These are phyloP conservation scores for Globisporangium polare DNA, from an alignment of 352 stramenopile genomes.

Conservation along the genomic window DNA sequence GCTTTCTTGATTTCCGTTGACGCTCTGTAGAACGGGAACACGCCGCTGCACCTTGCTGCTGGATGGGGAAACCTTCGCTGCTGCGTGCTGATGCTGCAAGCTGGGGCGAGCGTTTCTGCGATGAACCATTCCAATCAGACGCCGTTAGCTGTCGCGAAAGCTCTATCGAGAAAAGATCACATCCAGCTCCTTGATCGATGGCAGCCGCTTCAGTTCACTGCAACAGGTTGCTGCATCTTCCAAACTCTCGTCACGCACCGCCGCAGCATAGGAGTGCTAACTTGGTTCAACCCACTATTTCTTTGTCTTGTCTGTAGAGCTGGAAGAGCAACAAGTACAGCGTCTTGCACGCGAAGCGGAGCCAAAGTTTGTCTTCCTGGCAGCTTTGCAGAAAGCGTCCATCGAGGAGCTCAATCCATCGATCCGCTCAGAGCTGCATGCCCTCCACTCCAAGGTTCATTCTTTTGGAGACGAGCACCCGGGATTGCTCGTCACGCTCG, in stretches of 20 bases:
- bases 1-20: not conserved
- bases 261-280: not conserved
- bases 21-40: conserved; percentile 52
- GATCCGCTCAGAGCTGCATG: conserved; percentile 47
- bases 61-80: conserved; percentile 59
- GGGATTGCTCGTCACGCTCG: conserved; percentile 30
- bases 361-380: not conserved
- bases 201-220: conserved; percentile 36
- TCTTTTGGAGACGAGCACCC: conserved; percentile 29
- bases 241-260: not conserved
- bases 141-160: conserved; percentile 33
- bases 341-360: conserved; percentile 13
- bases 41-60: conserved; percentile 59
- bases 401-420: conserved; percentile 26
- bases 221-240: conserved; percentile 29
- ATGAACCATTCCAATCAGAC: conserved; percentile 35
- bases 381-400: conserved; percentile 1
- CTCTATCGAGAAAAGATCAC: conserved; percentile 34
- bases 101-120: conserved; percentile 23
- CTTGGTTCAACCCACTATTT: not conserved
- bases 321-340: conserved; percentile 20
- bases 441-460: conserved; percentile 44
- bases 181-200: conserved; percentile 39
- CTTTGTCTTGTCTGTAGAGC: conserved; percentile 19
- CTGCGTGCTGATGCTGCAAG: conserved; percentile 54